phyloP scores from a whole-genome alignment of 768 basidiomycete species.

The Mycena vulgaris region DNA sequence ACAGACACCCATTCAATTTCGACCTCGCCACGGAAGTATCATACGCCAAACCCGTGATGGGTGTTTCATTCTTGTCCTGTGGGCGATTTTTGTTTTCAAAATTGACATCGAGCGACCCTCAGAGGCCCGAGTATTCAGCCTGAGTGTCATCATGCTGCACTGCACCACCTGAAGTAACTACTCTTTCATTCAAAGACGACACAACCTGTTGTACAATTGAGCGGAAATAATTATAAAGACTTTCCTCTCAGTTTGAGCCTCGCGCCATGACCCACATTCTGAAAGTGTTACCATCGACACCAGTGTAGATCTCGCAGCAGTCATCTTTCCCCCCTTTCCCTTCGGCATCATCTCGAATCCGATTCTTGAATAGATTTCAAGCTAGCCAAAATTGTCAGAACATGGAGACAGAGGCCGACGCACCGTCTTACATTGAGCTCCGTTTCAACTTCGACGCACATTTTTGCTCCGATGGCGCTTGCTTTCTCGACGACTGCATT shows the following conservation, averaged over 20 bases:
- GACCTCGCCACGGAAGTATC: too few relatives aligned
- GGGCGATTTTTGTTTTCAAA: too few relatives aligned
- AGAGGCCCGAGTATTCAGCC: too few relatives aligned
- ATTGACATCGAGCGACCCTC: too few relatives aligned
- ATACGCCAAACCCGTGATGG: too few relatives aligned
- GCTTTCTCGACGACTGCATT: slow-evolving; percentile 10
- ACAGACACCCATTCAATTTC: too few relatives aligned
- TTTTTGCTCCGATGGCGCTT: not conserved
- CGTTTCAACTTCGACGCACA: slow-evolving; percentile 8
- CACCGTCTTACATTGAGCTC: slow-evolving; percentile 39
- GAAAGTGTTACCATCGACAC: not conserved
- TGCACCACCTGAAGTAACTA: not conserved
- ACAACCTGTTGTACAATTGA: not conserved
- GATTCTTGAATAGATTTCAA: not conserved
- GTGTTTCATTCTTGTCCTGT: too few relatives aligned
- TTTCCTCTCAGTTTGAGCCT: not conserved
- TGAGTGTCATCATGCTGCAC: too few relatives aligned
- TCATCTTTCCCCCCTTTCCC: not conserved
- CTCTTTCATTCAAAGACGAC: not conserved
- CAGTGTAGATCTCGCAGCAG: not conserved
- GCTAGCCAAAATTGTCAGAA: not conserved
- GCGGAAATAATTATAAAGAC: not conserved
- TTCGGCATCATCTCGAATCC: not conserved
- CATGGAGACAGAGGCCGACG: slow-evolving; percentile 45
- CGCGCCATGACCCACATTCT: not conserved